Base-by-base conservation (phyloP, 805 yeast species). In the Ogataea zsoltii region DNA sequence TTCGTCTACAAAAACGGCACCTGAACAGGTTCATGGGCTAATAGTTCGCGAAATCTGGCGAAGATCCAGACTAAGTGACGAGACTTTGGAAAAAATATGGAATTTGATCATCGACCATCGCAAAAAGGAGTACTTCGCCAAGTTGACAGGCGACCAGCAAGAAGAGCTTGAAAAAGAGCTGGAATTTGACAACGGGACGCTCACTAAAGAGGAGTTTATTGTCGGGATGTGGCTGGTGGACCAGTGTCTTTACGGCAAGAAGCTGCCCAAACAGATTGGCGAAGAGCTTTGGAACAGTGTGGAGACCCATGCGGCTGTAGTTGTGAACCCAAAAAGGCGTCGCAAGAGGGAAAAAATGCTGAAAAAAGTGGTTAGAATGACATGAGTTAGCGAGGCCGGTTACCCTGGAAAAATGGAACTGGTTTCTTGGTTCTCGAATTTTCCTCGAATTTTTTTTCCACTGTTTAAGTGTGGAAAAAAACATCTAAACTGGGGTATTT, bases 161-260 rank as follows among this genome's bases (percentile, higher is more conserved):
- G 46, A 26, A 3, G 29, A 37, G 23, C 29, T 25, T 16, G 42
- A 41, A 9, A 72, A 77, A 29, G 41, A 51, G 83, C 23, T 88
- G 89, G 89, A 77, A 78, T 38, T 71, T 85, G 56, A 70, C 37
- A 94, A 86, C 61, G 96, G 96, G 0, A 79, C 87, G 1, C 69
- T 94, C 44, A 85, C 83, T 54, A 79, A 88, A 50, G 83, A 82
- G 30, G 92, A 91, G 51, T 94, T 94, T 57, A 69, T 92, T 26
- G 92, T 91, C n/a, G 99, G 99, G 0, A 91, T 88, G 86, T 94
- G 99, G 99, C 67, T 91, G 4, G 91, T 94, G 2, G 99, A 94
- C 64, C 99, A 94, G 66, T 88, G 97, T 61, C 71, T 94, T 12
- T 94, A 92, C 61, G 99, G 99, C 0, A 74, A 96, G 32, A 94